Percentiles rank a stretch among this genome's conserved stretches.
phyloP scores from a whole-genome alignment of 2,329 filamentous ascomycete species.

The Clarireedia paspali region DNA sequence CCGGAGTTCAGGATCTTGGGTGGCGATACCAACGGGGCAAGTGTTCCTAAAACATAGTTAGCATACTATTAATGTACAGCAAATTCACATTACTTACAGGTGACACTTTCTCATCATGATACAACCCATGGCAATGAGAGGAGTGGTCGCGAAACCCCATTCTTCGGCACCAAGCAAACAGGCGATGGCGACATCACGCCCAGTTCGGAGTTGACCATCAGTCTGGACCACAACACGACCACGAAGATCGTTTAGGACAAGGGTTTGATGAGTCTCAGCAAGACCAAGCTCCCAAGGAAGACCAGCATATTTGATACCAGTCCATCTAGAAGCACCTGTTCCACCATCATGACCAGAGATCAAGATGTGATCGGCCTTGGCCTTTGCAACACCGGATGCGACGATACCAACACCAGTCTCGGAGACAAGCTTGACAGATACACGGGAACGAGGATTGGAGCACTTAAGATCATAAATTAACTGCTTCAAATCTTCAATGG shows the following conservation, averaged over 20 bases:
- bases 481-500: conserved; percentile 95
- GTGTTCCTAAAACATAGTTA: conserved; percentile 47
- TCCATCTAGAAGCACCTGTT: conserved; percentile 94
- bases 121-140: conserved; percentile 93
- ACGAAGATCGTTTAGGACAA: conserved; percentile 91
- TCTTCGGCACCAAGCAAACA: conserved; percentile 96
- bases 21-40: conserved; percentile 88
- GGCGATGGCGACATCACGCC: conserved; percentile 87
- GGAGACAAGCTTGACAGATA: conserved; percentile 96
- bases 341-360: conserved; percentile 97
- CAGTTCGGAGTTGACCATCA: conserved; percentile 87
- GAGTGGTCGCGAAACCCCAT: conserved; percentile 93
- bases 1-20: conserved; percentile 86
- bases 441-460: conserved; percentile 81
- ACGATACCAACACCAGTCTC: conserved; percentile 97
- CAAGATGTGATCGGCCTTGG: conserved; percentile 92
- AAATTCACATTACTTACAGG: too few species aligned
- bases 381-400: conserved; percentile 93
- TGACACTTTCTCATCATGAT: conserved; percentile 76
- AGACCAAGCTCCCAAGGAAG: conserved; percentile 95
- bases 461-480: conserved; percentile 97
- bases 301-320: conserved; percentile 97
- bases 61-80: not conserved
- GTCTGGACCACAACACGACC: conserved; percentile 95
- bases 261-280: conserved; percentile 91